These are phyloP conservation scores for Xylaria scruposa DNA, from an alignment of 495 filamentous ascomycete genomes.

Conservation along the genomic window DNA sequence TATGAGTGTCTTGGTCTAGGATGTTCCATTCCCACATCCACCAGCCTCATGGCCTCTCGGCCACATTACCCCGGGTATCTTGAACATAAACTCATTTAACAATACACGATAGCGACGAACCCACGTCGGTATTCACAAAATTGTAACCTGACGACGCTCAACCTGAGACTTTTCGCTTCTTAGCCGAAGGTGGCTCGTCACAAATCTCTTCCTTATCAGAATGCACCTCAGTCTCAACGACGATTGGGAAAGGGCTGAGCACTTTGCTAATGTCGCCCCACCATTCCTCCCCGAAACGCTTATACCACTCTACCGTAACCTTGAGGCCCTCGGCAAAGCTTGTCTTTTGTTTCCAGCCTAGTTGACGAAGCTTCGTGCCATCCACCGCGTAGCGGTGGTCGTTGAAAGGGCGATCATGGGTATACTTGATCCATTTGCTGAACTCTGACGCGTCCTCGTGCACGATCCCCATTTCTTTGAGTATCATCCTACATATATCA, in stretches of 20 bases:
- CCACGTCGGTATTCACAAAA: conserved; percentile 42
- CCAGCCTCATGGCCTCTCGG: background rate
- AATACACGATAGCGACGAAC: conserved; percentile 35
- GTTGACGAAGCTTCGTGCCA: conserved; percentile 64
- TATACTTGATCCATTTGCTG: conserved; percentile 65
- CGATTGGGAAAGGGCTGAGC: conserved; percentile 63
- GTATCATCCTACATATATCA: conserved; percentile 63
- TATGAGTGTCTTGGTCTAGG: background rate
- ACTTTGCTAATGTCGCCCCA: conserved; percentile 76
- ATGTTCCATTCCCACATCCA: background rate
- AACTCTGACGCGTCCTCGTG: conserved; percentile 52
- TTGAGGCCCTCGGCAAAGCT: conserved; percentile 66
- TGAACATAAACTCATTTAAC: conserved; percentile 25
- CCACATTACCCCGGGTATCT: conserved; percentile 18
- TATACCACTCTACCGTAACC: conserved; percentile 76
- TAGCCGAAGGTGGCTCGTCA: conserved; percentile 47
- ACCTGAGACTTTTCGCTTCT: conserved; percentile 51
- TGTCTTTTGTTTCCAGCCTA: conserved; percentile 73
- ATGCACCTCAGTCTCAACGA: conserved; percentile 56
- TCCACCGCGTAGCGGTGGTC: conserved; percentile 74
- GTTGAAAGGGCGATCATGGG: conserved; percentile 74
- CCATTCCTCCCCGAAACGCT: conserved; percentile 65
- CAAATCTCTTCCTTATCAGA: conserved; percentile 56
- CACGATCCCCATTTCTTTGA: conserved; percentile 57
- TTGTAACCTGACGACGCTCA: conserved; percentile 51